Evolutionary conservation across 2,329 filamentous ascomycete genomes (phyloP), one percentile per base, ranked within the genome.

Genomic region (Botrytis cinerea): DNA sequence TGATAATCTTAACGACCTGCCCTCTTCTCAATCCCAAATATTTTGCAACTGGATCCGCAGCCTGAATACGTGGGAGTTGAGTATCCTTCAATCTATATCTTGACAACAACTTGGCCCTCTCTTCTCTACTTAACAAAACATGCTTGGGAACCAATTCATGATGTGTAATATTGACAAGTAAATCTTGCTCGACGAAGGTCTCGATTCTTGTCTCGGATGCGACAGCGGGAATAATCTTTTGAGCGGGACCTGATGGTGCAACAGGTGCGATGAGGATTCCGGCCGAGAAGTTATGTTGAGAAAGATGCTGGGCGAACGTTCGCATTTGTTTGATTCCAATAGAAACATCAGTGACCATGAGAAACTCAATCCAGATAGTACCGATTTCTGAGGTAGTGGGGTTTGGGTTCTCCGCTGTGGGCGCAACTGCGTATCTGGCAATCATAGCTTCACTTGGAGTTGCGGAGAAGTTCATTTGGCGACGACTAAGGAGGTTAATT

Each of bases 1-100:
- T 88, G 80, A 99, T 98, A 80, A 99, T 99, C 89, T 99, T 99
- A 80, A 99, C 96, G 4, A 99, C 95, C 84, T 98, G 93, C 5
- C 95, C 94, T 81, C 95, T 89, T 85, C 93, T 92, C 81, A 99
- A 85, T 20, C 96, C 96, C 72, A 98, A 85, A 83, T 98, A 99
- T 79, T 92, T 91, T 40, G 96, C 93, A 70, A 99, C 94, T 4
- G 96, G 96, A 82, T 99, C 96, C 78, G 93, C 93, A 77, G 93
- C 89, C 83, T 97, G 89, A 79, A 99, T 97, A 73, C 96, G 89
- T 7, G 96, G 96, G 81, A 99, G 86, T 85, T 99, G 96, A 16
- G 94, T 98, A 87, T 99, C 96, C 89, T 98, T 98, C 83, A 99
- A 85, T 67, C 96, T 90, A 84, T 99, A 99, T 76, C 96, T 88